phyloP scores from a whole-genome alignment of 1,139 yeast species.

The Magnusiomyces ingens region DNA sequence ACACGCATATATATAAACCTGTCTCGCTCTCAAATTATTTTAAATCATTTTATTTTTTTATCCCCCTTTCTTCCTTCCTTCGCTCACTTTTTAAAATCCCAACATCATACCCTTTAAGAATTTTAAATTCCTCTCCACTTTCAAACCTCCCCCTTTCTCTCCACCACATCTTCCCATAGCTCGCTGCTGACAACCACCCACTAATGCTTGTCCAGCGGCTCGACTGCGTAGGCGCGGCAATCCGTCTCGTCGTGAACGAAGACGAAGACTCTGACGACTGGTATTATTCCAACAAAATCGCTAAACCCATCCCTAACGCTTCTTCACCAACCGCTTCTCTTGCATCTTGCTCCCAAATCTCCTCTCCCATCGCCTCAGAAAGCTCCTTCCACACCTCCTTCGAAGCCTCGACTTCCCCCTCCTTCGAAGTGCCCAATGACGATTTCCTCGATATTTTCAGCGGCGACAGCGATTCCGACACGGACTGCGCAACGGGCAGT shows the following conservation, averaged over 20 bases:
- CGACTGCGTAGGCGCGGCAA: constrained; percentile 2
- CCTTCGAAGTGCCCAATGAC: not conserved
- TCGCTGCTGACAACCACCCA: too few relatives aligned
- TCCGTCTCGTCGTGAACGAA: not conserved
- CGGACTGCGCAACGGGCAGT: not conserved
- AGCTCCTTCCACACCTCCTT: not conserved
- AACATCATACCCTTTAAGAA: too few relatives aligned
- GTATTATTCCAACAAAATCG: not conserved
- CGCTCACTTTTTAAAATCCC: too few relatives aligned
- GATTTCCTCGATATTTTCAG: not conserved
- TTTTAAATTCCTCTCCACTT: too few relatives aligned
- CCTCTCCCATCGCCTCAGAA: not conserved
- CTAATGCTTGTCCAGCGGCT: not conserved
- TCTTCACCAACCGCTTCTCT: not conserved
- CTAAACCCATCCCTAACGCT: not conserved
- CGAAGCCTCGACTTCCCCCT: not conserved
- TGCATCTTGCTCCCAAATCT: not conserved
- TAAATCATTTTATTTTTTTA: too few relatives aligned
- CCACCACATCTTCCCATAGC: too few relatives aligned
- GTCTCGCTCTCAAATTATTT: too few relatives aligned
- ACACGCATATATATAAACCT: too few relatives aligned
- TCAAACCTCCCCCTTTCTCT: too few relatives aligned
- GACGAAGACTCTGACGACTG: not conserved
- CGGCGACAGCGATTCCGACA: not conserved
- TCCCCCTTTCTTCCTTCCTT: too few relatives aligned